phyloP scores from a whole-genome alignment of 345 rosid genomes.

The Acer campestre region DNA sequence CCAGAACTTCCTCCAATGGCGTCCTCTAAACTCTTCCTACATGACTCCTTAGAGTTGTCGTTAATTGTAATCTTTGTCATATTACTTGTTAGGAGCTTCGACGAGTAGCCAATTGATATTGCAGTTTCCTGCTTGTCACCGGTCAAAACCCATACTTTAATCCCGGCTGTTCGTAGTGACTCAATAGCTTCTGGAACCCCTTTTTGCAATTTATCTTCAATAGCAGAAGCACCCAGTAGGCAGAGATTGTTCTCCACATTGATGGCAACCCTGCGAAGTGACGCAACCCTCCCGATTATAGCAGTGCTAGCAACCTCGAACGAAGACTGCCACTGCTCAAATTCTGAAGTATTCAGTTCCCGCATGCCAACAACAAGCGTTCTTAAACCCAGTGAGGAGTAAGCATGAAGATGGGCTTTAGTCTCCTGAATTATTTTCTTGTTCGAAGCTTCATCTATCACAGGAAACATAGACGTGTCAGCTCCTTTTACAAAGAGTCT shows the following conservation, averaged over 20 bases:
- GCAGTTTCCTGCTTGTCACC: slow-evolving; percentile 99
- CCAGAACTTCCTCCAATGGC: slow-evolving; percentile 54
- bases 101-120: slow-evolving; percentile 93
- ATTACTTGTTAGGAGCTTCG: slow-evolving; percentile 79
- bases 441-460: slow-evolving; percentile 54
- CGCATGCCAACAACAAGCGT: slow-evolving; percentile 93
- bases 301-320: slow-evolving; percentile 89
- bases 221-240: slow-evolving; percentile 90
- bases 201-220: slow-evolving; percentile 89
- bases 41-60: slow-evolving; percentile 73
- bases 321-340: slow-evolving; percentile 85
- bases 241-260: slow-evolving; percentile 62
- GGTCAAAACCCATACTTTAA: slow-evolving; percentile 96
- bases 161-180: slow-evolving; percentile 79
- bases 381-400: slow-evolving; percentile 87
- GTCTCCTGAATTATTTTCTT: slow-evolving; percentile 46
- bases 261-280: slow-evolving; percentile 83
- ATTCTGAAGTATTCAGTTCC: slow-evolving; percentile 71
- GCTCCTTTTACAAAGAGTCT: slow-evolving; percentile 96
- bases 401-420: slow-evolving; percentile 66
- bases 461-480: slow-evolving; percentile 85
- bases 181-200: slow-evolving; percentile 98
- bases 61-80: slow-evolving; percentile 86
- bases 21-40: slow-evolving; percentile 75
- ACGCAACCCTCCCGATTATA: slow-evolving; percentile 73